Evolutionary conservation across 2,329 filamentous ascomycete species (phyloP), one percentile per base, ranked within the genome.

Genomic region (Aspergillus sp.): DNA sequence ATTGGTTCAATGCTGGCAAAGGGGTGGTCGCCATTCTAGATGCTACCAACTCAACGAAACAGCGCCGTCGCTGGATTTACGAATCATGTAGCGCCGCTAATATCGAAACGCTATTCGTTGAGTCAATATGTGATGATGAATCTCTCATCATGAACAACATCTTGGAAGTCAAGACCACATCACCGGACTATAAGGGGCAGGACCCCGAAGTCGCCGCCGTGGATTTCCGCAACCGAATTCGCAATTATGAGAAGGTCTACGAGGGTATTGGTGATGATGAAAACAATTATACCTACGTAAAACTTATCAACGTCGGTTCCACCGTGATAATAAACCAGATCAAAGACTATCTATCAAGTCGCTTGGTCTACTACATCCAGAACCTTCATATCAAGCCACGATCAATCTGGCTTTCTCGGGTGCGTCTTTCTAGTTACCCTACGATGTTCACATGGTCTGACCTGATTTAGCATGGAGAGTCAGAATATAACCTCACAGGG

Each of bases 301-400:
- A 99, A 78, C 89, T 99, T 71, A 96, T 98, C 82, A 89, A 99
- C 70, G 91, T 98, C 12, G 93, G 95, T 58, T 91, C 91, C 66
- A 91, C 96, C 70, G 93, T 98, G 71, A 95, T 98, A 70, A 98
- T 99, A 84, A 99, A 98, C 78, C 88, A 90, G 71, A 96, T 99
- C 70, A 89, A 92, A 72, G 95, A 99, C 76, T 99, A 99, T 71
- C 82, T 99, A 27, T 95, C 97, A 74, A 96, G 91, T 74, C 88
- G 95, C 57, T 88, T 99, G 45, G 93, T 99, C 46, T 99, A 99
- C 77, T 99, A 97, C 73, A 86, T 98, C 58, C 97, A 98, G 88
- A 99, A 98, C 73, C 82, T 99, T 40, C 95, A 99, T 77, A 99
- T 99, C 74, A 93, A 93, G 63, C 93, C 93, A 17, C 86, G 95